Evolutionary conservation across 192 early-diverging fungal species (phyloP), one percentile per base, ranked within the genome.

Genomic region (Coemansia sp.): DNA sequence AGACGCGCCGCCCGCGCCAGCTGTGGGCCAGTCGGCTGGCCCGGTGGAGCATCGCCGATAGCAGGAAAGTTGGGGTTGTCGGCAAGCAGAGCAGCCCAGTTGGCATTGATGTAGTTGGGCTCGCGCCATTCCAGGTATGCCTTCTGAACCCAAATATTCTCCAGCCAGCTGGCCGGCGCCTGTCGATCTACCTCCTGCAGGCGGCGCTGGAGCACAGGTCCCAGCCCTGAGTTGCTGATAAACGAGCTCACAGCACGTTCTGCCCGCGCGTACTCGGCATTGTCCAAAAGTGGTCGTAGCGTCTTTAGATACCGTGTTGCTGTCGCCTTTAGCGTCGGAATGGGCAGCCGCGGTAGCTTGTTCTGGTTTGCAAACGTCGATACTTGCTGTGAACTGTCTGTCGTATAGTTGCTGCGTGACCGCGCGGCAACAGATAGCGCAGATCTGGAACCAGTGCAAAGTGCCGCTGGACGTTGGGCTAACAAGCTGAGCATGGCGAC

Each of bases 41-140:
- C 90, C 15, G 41, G 22, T 9, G 22, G 10, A 2, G 77, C 67
- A 14, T 67, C 37, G 15, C 66, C 62, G 5, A 84, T 52, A n/a
- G 79, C 64, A 21, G 83, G 79, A 27, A 68, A 65, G 4, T 77
- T 73, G 45, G 83, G 84, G 61, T 83, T 86, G 67, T 94, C 90
- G 29, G 82, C 71, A 56, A 91, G 75, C 51, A 87, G 69, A 21
- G 89, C 86, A 82, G 87, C 94, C 93, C 93, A 98, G 76, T 94
- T 96, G 53, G 91, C 89, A 67, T 96, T 93, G 70, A 96, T 87
- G 67, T 94, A 82, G 15, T 87, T 85, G 7, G 90, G 86, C 29
- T 91, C 92, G 23, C 96, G 82, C 86, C 91, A 96, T 50, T 91
- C 88, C 29, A 93, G 85, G 62, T 94, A 94, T 14, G 90, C 92